Base-by-base conservation (phyloP, 257 asterid species). In the Ehretia macrophylla region DNA sequence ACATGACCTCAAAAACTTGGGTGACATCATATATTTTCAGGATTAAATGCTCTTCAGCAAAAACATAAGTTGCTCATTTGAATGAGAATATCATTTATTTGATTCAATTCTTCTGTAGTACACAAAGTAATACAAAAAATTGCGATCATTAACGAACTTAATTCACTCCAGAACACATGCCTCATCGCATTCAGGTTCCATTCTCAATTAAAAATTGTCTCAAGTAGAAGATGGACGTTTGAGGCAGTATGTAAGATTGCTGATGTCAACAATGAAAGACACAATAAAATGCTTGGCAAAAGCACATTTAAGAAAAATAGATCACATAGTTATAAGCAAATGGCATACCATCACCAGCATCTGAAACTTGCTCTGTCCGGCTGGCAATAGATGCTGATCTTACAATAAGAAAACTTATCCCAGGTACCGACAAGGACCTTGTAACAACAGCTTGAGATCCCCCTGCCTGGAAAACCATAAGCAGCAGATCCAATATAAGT, bases 341-440 rank as follows among this genome's bases (percentile, higher is more conserved):
- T 40, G 69, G 63, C 89, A 51, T 88, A 92, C 97, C 99, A 14
- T 64, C 71, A 63, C 75, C 83, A 58, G 75, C 35, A 60, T 69
- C 81, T 44, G 84, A 68, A 75, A 68, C 74, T 59, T 69, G 76
- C 74, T 69, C 81, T 77, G 75, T 87, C 4, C 78, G 77, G 61
- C 75, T 57, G 51, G 84, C 71, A 66, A 86, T 85, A 47, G 96
- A 89, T 50, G 76, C 44, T 49, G 95, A 85, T 77, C 97, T 81
- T 49, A 93, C 85, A 47, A 93, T 89, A 54, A 93, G 65, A 48
- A 67, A 21, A 59, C 68, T 84, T 73, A 78, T 82, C 69, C 85
- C 88, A 8, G 97, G 97, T 48, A 82, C 84, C 51, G 99, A 92
- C 17, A 84, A 87, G 14, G 99, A 93, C 82, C 99, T 87, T n/a